Conservation (phyloP, 2,329 filamentous ascomycete genomes). For the Xylariaceae sp. region DNA sequence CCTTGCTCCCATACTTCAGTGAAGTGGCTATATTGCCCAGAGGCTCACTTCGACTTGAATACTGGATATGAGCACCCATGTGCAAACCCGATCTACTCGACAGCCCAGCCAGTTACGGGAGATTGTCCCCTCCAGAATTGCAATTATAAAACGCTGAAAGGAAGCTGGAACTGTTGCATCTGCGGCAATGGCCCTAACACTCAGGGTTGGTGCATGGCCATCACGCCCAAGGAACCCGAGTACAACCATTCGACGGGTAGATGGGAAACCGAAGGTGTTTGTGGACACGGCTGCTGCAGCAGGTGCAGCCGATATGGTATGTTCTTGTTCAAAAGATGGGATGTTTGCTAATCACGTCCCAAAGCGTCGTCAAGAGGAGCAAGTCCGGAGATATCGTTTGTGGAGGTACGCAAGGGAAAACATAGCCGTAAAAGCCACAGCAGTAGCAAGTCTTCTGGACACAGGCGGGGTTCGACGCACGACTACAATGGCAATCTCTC, state of each 20-base stretch:
- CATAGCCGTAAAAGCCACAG: conserved; percentile 35
- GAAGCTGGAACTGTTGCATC: conserved; percentile 52
- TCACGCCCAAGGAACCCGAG: conserved; percentile 21
- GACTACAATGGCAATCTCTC: conserved; percentile 21
- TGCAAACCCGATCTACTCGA: conserved; percentile 44
- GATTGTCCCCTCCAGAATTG: conserved; percentile 50
- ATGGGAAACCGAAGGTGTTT: conserved; percentile 38
- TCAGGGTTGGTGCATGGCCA: conserved; percentile 49
- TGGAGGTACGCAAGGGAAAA: conserved; percentile 36
- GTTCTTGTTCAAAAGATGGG: conserved; percentile 18
- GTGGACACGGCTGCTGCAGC: conserved; percentile 51
- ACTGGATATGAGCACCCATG: conserved; percentile 50
- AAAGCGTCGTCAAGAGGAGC: conserved; percentile 31
- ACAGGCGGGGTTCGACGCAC: conserved; percentile 22
- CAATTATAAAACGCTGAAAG: conserved; percentile 45
- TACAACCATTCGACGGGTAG: conserved; percentile 24
- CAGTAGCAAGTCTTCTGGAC: conserved; percentile 18
- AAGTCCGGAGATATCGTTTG: conserved; percentile 35
- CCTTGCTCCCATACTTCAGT: conserved; percentile 52
- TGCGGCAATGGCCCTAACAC: conserved; percentile 50
- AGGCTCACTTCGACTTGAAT: conserved; percentile 43
- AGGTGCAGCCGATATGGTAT: conserved; percentile 43
- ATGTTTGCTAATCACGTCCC: conserved; percentile 8
- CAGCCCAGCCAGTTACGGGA: conserved; percentile 39
- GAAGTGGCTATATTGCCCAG: conserved; percentile 52